Conservation (phyloP, 176 grass and related monocot genomes). For the Rhipidocladum racemiflorum region DNA sequence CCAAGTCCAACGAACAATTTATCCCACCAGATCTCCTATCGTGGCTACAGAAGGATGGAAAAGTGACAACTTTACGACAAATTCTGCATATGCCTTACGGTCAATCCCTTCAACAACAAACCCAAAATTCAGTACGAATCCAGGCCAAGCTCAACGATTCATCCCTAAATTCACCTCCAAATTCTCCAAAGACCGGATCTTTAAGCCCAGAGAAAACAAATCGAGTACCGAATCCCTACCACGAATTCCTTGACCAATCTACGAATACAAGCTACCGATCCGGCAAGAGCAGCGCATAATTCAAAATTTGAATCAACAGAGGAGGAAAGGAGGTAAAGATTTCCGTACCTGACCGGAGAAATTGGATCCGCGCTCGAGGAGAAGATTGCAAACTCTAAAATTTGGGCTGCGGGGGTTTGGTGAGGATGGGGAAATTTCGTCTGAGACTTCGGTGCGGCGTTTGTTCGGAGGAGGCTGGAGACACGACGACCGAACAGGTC, state of each 20-base stretch:
- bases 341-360: neutral
- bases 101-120: neutral
- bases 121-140: neutral
- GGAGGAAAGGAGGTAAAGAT: neutral
- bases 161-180: neutral
- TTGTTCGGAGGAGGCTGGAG: no score
- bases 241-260: neutral
- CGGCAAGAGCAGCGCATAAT: neutral
- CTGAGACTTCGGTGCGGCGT: neutral
- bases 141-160: neutral
- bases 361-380: neutral
- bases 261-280: neutral
- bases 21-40: neutral
- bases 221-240: neutral
- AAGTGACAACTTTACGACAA: neutral
- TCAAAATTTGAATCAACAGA: neutral
- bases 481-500: no score
- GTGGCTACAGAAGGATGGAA: neutral
- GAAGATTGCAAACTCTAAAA: neutral
- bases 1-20: neutral
- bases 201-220: neutral
- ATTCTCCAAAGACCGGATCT: neutral
- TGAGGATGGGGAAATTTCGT: slow-evolving; percentile 6
- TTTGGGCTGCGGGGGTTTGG: neutral
- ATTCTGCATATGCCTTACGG: neutral